phyloP scores from a whole-genome alignment of 2,329 filamentous ascomycete genomes.

The Cladosporium oxysporum region DNA sequence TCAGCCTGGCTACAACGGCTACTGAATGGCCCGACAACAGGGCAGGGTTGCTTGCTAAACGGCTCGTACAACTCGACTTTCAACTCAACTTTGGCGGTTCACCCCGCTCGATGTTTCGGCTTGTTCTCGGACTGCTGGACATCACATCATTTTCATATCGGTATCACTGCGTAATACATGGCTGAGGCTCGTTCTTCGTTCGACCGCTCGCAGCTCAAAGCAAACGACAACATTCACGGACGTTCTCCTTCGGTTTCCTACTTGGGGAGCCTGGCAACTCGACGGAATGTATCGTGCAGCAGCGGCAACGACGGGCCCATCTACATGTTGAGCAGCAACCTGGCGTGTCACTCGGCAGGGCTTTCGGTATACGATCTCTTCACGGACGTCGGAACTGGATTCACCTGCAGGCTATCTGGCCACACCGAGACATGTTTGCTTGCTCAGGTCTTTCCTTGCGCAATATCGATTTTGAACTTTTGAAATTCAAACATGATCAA shows the following conservation, averaged over 20 bases:
- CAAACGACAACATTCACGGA: conserved; percentile 16
- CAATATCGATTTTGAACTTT: conserved; percentile 13
- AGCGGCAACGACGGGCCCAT: conserved; percentile 20
- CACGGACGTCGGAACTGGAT: conserved; percentile 22
- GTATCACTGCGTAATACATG: conserved; percentile 33
- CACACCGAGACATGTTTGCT: conserved; percentile 20
- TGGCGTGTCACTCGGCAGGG: conserved; percentile 45
- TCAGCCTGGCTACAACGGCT: conserved; percentile 50
- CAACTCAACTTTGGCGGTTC: conserved; percentile 19
- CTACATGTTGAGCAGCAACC: conserved; percentile 24
- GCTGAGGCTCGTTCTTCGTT: conserved; percentile 24
- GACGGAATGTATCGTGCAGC: conserved; percentile 17
- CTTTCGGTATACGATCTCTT: conserved; percentile 32
- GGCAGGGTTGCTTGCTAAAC: conserved; percentile 39
- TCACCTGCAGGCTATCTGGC: conserved; percentile 29
- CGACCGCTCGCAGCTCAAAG: conserved; percentile 18
- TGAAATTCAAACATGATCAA: neutral
- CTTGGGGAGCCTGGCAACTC: neutral
- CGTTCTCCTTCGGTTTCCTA: conserved; percentile 1
- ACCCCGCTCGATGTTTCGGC: conserved; percentile 21
- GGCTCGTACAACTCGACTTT: conserved; percentile 26
- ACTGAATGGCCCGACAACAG: conserved; percentile 45
- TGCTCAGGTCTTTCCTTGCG: conserved; percentile 19
- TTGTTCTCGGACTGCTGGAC: conserved; percentile 26
- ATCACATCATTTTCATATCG: conserved; percentile 34